Evolutionary conservation across 2,329 filamentous ascomycete genomes (phyloP), one percentile per base, ranked within the genome.

Genomic region (Fusarium decemcellulare): DNA sequence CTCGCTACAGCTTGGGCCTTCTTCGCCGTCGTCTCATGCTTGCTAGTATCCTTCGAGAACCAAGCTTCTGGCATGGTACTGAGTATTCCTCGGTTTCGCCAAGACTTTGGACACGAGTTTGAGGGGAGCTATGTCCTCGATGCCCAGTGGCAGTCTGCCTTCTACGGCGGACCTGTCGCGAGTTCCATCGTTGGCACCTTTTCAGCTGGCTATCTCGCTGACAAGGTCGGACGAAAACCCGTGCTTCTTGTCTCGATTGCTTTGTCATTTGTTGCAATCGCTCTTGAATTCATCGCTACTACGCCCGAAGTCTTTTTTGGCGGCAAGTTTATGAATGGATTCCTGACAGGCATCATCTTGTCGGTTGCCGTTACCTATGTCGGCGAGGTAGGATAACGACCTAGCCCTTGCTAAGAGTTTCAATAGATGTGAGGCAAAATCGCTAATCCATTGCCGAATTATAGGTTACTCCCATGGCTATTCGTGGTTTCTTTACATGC

Each of bases 281-380:
- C 76, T 23, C 72, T 77, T 18, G 77, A 79, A 43, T 75, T 78
- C 6, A 72, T 65, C 1, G 61, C 76, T 5, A 78, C 73, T 0
- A 77, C 76, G 0, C 69, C 75, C 14, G 64, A 56, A 36, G 76
- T 76, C 68, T 77, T 75, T 51, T 76, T 77, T 3, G 72, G 58
- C 3, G 75, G 75, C 46, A 77, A 77, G 52, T 72, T 77, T 70
- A 12, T 76, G 47, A 77, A 76, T 59, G 81, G 81, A 1, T 81
- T 83, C 56, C 77, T 79, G 0, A 73, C 75, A 29, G 76, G 76
- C 40, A 69, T 71, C 11, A 63, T 77, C 10, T 66, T 61, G 0
- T 71, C 75, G 0, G 73, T 77, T 6, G 72, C 72, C 1, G 73
- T 77, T 9, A 74, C 74, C 8, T 78, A 78, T 61, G 73, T 78